These are phyloP conservation scores for Penicillium samsonianum DNA, from an alignment of 495 filamentous ascomycete species.

Conservation along the genomic window DNA sequence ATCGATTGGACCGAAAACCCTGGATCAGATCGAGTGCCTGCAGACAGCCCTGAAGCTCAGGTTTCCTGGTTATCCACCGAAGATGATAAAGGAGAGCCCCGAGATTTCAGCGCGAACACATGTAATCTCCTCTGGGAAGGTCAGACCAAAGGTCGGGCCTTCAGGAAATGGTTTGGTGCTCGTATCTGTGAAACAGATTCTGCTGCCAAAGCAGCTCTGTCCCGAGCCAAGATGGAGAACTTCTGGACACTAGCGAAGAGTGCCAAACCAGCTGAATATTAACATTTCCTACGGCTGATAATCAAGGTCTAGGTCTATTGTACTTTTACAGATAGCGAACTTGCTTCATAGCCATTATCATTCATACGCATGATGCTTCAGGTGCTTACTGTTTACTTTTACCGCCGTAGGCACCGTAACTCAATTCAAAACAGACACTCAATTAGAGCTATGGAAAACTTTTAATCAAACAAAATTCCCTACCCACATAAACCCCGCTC, in stretches of 20 bases:
- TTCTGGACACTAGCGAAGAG: conserved; percentile 95
- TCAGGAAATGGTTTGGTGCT: conserved; percentile 77
- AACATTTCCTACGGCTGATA: not conserved
- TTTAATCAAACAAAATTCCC: conserved; percentile 13
- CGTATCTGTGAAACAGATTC: conserved; percentile 87
- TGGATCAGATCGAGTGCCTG: conserved; percentile 61
- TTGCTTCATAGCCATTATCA: conserved; percentile 16
- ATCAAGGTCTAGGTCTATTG: conserved; percentile 2
- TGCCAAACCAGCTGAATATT: conserved; percentile 44
- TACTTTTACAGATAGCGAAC: conserved; percentile 12
- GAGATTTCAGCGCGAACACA: conserved; percentile 76
- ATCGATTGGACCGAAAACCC: conserved; percentile 94
- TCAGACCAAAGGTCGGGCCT: conserved; percentile 71
- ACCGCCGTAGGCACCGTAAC: conserved; percentile 10
- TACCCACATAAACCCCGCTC: conserved; percentile 23
- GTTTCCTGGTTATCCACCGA: conserved; percentile 74
- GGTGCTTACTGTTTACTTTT: conserved; percentile 20
- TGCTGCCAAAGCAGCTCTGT: conserved; percentile 77
- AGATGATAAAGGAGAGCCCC: conserved; percentile 75
- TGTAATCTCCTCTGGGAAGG: conserved; percentile 87
- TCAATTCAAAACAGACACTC: not conserved
- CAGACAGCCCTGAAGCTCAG: conserved; percentile 61
- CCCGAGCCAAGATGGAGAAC: conserved; percentile 84
- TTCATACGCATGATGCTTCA: conserved; percentile 13
- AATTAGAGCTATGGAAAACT: conserved; percentile 13